Evolutionary conservation across 2,329 filamentous ascomycete genomes (phyloP), one percentile per base, ranked within the genome.

Genomic region (Calonectria fujianensis): DNA sequence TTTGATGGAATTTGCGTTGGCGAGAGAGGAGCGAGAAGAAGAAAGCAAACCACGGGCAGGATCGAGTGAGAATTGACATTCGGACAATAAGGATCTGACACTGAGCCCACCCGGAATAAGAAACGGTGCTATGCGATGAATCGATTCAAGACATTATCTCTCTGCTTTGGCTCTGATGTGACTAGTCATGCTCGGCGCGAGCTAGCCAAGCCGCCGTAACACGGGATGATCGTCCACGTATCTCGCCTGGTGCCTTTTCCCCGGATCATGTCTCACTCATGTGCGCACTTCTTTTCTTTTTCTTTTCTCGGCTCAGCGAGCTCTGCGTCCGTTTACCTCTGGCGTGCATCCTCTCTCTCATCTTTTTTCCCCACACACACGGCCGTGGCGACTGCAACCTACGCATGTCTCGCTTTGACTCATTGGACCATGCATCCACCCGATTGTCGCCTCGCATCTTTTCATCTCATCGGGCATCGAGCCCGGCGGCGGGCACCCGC

Each of bases 381-480:
- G 48, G 67, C 20, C 29, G n/a, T 31, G 41, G 37, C 35, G 41
- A 37, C 41, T 39, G 61, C 27, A 52, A 67, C 48, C 37, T 52
- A 54, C 59, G 66, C 51, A 70, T 64, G 57, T 52, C 57, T 64
- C 32, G 57, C 68, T 51, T 64, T 70, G 68, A 64, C 51, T 69
- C 66, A 69, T 41, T 69, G 66, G 57, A 39, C 27, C 29, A 48
- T 59, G 66, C 52, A 59, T 59, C 24, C 57, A 63, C 39, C 24
- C 29, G 24, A 32, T 35, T 67, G 64, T 41, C 37, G 37, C 48
- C 41, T 68, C 52, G 68, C 29, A 70, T 63, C 68, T 39, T 50
- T 41, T 64, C 45, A 68, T 68, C 65, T 68, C 65, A 54, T 68
- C 50, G 32, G 65, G 57, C 57, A 64, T 32, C 29, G 41, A 37